These are phyloP conservation scores for Mucor sp. DNA, from an alignment of 371 early-diverging fungal genomes.

Conservation along the genomic window DNA sequence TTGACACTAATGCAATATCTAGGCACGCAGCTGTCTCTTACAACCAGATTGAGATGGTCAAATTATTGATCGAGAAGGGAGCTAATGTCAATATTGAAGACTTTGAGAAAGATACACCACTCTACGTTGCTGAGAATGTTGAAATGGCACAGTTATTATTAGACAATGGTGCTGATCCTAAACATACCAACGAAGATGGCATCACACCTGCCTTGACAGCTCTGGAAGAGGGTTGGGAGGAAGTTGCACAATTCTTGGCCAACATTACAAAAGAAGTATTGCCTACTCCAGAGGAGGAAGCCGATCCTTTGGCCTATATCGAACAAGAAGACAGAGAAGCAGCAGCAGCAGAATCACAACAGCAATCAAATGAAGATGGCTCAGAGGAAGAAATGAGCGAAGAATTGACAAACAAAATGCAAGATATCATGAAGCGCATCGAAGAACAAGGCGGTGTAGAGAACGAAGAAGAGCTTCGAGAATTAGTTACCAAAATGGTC, in stretches of 20 bases:
- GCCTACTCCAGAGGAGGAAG: slow-evolving; percentile 18
- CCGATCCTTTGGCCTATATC: slow-evolving; percentile 14
- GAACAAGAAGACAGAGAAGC: neutral
- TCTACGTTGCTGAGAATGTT: slow-evolving; percentile 79
- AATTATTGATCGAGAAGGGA: slow-evolving; percentile 51
- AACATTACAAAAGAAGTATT: slow-evolving; percentile 36
- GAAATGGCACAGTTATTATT: slow-evolving; percentile 74
- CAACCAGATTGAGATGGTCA: slow-evolving; percentile 57
- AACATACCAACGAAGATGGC: slow-evolving; percentile 64
- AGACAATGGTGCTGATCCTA: slow-evolving; percentile 74
- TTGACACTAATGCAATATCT: neutral
- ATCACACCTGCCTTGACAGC: slow-evolving; percentile 45
- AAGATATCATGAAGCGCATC: slow-evolving; percentile 34
- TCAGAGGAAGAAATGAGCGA: slow-evolving; percentile 14
- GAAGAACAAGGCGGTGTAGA: slow-evolving; percentile 42
- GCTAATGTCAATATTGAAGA: slow-evolving; percentile 76
- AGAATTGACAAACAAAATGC: slow-evolving; percentile 23
- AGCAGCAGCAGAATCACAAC: slow-evolving; percentile 5
- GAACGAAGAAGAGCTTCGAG: slow-evolving; percentile 45
- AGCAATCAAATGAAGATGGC: neutral
- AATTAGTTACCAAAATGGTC: slow-evolving; percentile 43
- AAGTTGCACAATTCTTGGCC: slow-evolving; percentile 43
- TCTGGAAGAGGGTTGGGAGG: slow-evolving; percentile 42
- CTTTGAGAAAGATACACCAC: slow-evolving; percentile 83
- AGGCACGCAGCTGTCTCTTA: slow-evolving; percentile 75